A percentile compares a stretch with the other conserved stretches of the same genome.
These are phyloP conservation scores for Colletotrichum echinochloae DNA, from an alignment of 2,329 filamentous ascomycete genomes.

Conservation along the genomic window DNA sequence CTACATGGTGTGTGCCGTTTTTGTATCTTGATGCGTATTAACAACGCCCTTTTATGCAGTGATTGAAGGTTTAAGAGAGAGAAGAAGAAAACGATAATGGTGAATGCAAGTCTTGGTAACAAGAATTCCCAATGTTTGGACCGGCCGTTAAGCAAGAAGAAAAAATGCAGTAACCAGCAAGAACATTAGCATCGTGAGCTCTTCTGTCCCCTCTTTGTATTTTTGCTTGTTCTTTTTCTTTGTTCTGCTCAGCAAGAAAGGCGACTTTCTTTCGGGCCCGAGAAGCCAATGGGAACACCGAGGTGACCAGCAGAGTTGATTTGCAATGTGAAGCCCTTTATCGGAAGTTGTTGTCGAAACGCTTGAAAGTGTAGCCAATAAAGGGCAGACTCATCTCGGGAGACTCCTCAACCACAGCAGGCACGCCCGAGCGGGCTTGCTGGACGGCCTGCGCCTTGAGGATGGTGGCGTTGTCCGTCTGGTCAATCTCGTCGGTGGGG, in stretches of 20 bases:
- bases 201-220: not conserved
- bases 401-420: constrained; percentile 74
- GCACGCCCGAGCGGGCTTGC: constrained; percentile 63
- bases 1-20: constrained; percentile 38
- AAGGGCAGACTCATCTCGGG: constrained; percentile 97
- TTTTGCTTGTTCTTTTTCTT: too few relatives aligned
- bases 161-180: constrained; percentile 27
- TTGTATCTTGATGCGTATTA: constrained; percentile 39
- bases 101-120: constrained; percentile 39
- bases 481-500: constrained; percentile 97
- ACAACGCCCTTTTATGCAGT: constrained; percentile 40
- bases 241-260: not conserved
- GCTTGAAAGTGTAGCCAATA: constrained; percentile 97
- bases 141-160: constrained; percentile 28
- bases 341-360: constrained; percentile 82
- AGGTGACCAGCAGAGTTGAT: constrained; percentile 6
- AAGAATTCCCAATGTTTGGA: constrained; percentile 34
- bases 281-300: not conserved
- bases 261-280: not conserved
- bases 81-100: constrained; percentile 30
- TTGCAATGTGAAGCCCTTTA: constrained; percentile 47
- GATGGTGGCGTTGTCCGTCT: constrained; percentile 91
- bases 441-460: constrained; percentile 86
- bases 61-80: not conserved
- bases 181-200: not conserved